Conservation (phyloP, 306 rosid species). For the Lathyrus oleraceus region DNA sequence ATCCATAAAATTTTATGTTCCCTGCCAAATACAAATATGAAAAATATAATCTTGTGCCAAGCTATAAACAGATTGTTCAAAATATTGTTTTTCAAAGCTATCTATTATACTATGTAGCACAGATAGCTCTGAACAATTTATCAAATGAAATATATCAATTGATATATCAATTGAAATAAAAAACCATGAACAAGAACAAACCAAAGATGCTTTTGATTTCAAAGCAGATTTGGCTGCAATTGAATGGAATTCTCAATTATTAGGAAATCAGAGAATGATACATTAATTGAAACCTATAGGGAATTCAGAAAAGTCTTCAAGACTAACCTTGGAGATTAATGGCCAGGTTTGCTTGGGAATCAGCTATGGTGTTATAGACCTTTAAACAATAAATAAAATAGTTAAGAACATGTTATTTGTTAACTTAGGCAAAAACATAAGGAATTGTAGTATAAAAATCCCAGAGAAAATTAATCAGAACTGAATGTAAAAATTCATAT, state of each 20-base stretch:
- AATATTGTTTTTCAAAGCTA: background rate
- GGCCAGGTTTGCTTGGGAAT: slow-evolving; percentile 70
- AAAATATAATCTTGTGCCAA: too few relatives aligned
- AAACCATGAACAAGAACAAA: background rate
- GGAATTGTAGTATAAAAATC: background rate
- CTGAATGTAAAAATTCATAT: background rate
- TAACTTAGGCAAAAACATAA: background rate
- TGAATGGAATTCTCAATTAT: background rate
- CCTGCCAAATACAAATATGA: too few relatives aligned
- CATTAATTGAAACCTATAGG: background rate
- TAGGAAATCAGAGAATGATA: background rate
- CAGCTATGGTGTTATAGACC: slow-evolving; percentile 77
- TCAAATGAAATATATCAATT: too few relatives aligned
- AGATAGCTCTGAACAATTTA: too few relatives aligned
- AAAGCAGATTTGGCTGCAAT: slow-evolving; percentile 3
- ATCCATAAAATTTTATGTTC: too few relatives aligned
- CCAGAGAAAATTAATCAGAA: background rate
- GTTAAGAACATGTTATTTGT: background rate
- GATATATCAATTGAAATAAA: background rate
- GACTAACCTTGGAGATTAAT: slow-evolving; percentile 59
- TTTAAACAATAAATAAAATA: slow-evolving; percentile 30
- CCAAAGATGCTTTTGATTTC: background rate
- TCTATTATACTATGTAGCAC: too few relatives aligned
- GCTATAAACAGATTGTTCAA: too few relatives aligned
- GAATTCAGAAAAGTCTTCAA: slow-evolving; percentile 25